Conservation (phyloP, 805 yeast species). For the Candida yuanshanica region DNA sequence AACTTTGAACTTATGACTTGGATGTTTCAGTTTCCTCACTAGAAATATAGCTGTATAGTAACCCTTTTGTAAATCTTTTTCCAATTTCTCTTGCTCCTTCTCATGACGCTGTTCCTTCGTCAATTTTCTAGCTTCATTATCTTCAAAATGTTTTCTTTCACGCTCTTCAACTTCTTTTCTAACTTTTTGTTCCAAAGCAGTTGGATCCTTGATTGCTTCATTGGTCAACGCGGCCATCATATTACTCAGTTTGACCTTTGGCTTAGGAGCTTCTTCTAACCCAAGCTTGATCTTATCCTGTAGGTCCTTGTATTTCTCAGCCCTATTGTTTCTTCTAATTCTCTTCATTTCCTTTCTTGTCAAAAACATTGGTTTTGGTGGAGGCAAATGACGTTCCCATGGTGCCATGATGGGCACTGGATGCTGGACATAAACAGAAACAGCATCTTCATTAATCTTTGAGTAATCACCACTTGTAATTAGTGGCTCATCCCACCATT, state of each 20-base stretch:
- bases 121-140: slow-evolving; percentile 58
- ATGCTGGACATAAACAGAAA: slow-evolving; percentile 74
- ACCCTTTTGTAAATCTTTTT: slow-evolving; percentile 48
- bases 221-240: slow-evolving; percentile 82
- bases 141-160: slow-evolving; percentile 46
- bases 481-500: slow-evolving; percentile 86
- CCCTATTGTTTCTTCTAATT: slow-evolving; percentile 58
- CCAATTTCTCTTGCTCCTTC: slow-evolving; percentile 42
- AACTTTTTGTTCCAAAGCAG: slow-evolving; percentile 73
- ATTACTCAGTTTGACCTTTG: slow-evolving; percentile 80
- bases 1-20: slow-evolving; percentile 66
- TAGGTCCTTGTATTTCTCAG: slow-evolving; percentile 54
- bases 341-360: slow-evolving; percentile 77
- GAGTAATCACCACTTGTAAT: slow-evolving; percentile 34
- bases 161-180: slow-evolving; percentile 63
- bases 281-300: slow-evolving; percentile 81
- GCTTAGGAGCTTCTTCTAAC: slow-evolving; percentile 79
- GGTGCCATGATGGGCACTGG: slow-evolving; percentile 64
- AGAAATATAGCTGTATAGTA: slow-evolving; percentile 52
- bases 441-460: slow-evolving; percentile 35
- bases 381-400: slow-evolving; percentile 43
- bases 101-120: slow-evolving; percentile 50
- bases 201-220: slow-evolving; percentile 85
- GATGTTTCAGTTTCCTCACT: slow-evolving; percentile 49
- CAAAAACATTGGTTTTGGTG: slow-evolving; percentile 45